Conservation (phyloP, 2,329 filamentous ascomycete genomes). For the Aspergillus felis region DNA sequence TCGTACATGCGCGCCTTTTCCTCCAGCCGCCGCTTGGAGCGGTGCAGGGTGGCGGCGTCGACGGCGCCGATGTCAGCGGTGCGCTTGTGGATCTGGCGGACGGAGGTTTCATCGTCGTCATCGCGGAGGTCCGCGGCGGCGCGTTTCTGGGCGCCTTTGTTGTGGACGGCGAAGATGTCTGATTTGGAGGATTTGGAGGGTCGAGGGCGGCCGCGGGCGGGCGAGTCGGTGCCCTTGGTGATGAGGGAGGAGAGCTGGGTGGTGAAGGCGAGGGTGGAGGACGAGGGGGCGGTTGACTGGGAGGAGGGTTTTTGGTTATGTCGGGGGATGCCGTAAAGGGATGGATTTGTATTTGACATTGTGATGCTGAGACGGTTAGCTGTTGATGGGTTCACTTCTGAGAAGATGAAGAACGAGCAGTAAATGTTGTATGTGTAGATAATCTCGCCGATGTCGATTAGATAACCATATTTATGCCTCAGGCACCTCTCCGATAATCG, state of each 20-base stretch:
- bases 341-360: slow-evolving; percentile 16
- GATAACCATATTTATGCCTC: neutral
- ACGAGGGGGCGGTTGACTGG: slow-evolving; percentile 52
- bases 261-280: slow-evolving; percentile 79
- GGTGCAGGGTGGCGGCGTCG: slow-evolving; percentile 56
- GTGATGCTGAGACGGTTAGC: too few relatives aligned
- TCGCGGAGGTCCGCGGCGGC: slow-evolving; percentile 55
- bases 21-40: slow-evolving; percentile 77
- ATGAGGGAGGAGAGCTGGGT: slow-evolving; percentile 82
- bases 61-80: slow-evolving; percentile 58
- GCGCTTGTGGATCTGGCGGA: slow-evolving; percentile 60
- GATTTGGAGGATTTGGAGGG: slow-evolving; percentile 54
- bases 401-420: neutral
- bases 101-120: slow-evolving; percentile 34
- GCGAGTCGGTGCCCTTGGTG: slow-evolving; percentile 46
- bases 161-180: slow-evolving; percentile 66
- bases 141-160: slow-evolving; percentile 59
- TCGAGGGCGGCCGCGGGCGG: slow-evolving; percentile 39
- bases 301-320: slow-evolving; percentile 53
- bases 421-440: neutral
- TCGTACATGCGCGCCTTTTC: slow-evolving; percentile 86
- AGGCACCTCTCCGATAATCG: neutral
- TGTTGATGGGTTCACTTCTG: neutral
- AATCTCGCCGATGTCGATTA: neutral
- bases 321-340: slow-evolving; percentile 71